Conservation (phyloP, 2,329 filamentous ascomycete genomes). For the Epichloe typhina region DNA sequence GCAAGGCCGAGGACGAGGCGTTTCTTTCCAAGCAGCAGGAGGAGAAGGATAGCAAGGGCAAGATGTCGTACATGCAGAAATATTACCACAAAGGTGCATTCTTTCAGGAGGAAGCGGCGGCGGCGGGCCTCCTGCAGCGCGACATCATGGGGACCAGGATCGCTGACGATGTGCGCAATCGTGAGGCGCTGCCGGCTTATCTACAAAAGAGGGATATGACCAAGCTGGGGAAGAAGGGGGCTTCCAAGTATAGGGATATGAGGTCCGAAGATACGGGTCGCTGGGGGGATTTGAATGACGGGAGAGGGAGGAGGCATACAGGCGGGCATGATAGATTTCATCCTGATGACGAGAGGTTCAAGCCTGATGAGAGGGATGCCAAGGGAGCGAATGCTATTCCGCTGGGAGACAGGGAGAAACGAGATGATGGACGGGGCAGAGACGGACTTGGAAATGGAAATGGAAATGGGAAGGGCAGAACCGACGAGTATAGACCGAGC, state of each 20-base stretch:
- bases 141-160: conserved; percentile 80
- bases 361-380: conserved; percentile 28
- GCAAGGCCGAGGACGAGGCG: conserved; percentile 70
- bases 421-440: conserved; percentile 9
- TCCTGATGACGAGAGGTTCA: conserved; percentile 43
- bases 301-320: conserved; percentile 15
- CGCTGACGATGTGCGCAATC: conserved; percentile 69
- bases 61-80: conserved; percentile 85
- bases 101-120: conserved; percentile 69
- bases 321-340: conserved; percentile 54
- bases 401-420: conserved; percentile 36
- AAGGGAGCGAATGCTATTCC: conserved; percentile 58
- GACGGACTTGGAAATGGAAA: neutral
- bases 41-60: conserved; percentile 63
- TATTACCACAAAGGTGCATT: conserved; percentile 97
- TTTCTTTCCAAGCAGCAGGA: conserved; percentile 67
- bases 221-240: conserved; percentile 81
- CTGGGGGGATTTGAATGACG: conserved; percentile 57
- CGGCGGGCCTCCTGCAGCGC: conserved; percentile 61
- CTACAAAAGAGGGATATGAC: conserved; percentile 91
- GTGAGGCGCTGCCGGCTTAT: conserved; percentile 75
- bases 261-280: conserved; percentile 79
- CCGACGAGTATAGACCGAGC: neutral
- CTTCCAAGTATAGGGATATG: conserved; percentile 81
- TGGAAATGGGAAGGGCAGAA: too few species aligned